These are phyloP conservation scores for Aspergillus fructus DNA, from an alignment of 2,329 filamentous ascomycete genomes.

Conservation along the genomic window DNA sequence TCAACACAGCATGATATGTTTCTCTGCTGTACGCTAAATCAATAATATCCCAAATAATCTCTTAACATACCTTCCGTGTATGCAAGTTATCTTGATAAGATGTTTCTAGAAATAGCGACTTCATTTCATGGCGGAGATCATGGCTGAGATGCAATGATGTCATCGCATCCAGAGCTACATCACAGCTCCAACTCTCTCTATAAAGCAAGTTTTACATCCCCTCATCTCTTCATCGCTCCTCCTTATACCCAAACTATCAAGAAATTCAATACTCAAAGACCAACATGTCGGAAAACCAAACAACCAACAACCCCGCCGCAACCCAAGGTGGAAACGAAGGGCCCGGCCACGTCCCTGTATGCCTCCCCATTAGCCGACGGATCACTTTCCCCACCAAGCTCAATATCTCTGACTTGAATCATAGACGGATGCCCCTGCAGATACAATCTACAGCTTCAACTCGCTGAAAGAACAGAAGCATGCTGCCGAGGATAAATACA, in stretches of 20 bases:
- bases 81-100: too few relatives aligned
- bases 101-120: not conserved
- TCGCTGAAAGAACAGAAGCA: constrained; percentile 30
- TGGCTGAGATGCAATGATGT: not conserved
- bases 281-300: not conserved
- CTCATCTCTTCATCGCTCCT: not conserved
- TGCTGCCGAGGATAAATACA: constrained; percentile 22
- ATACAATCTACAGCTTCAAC: constrained; percentile 28
- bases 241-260: not conserved
- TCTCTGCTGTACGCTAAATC: too few relatives aligned
- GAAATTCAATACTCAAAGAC: not conserved
- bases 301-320: not conserved
- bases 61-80: too few relatives aligned
- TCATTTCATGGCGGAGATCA: too few relatives aligned
- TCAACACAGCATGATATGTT: too few relatives aligned
- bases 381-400: not conserved
- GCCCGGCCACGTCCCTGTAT: constrained; percentile 26
- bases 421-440: constrained; percentile 23
- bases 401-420: not conserved
- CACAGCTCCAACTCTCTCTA: not conserved
- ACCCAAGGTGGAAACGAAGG: constrained; percentile 18
- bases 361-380: not conserved
- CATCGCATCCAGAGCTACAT: not conserved
- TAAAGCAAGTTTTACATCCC: not conserved
- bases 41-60: too few relatives aligned